phyloP scores from a whole-genome alignment of 2,329 filamentous ascomycete genomes.

The Hypoxylon rubiginosum region DNA sequence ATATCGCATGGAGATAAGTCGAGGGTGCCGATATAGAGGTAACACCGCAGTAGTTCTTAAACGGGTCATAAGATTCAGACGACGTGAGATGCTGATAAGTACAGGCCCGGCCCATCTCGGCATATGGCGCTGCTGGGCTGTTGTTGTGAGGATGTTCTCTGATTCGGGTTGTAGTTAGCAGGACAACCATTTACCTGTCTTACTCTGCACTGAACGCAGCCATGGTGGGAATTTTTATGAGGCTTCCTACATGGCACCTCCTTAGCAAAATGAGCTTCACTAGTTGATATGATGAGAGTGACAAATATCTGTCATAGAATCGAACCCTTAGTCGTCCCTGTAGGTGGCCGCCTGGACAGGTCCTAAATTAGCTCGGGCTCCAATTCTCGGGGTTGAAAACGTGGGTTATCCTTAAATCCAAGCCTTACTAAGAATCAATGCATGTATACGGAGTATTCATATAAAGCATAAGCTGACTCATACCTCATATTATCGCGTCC shows the following conservation, averaged over 20 bases:
- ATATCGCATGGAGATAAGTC: not conserved
- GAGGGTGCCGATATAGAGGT: not conserved
- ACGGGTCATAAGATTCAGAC: conserved; percentile 23
- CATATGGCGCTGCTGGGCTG: conserved; percentile 16
- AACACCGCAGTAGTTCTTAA: not conserved
- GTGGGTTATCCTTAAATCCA: too few relatives aligned
- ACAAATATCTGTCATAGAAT: too few relatives aligned
- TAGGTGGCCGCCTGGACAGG: too few relatives aligned
- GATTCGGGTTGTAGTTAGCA: not conserved
- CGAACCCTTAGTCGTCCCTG: too few relatives aligned
- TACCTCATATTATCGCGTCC: too few relatives aligned
- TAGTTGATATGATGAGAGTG: not conserved
- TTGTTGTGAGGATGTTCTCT: conserved; percentile 5
- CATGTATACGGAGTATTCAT: too few relatives aligned
- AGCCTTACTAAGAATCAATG: too few relatives aligned
- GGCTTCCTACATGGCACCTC: conserved; percentile 22
- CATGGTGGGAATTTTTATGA: conserved; percentile 27
- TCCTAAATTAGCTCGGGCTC: too few relatives aligned
- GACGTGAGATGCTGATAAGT: conserved; percentile 22
- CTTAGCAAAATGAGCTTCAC: not conserved
- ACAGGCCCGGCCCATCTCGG: conserved; percentile 11
- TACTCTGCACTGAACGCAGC: conserved; percentile 23
- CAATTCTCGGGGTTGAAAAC: too few relatives aligned
- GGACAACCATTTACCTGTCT: conserved; percentile 18
- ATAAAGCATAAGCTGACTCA: not conserved